phyloP scores from a whole-genome alignment of 2,329 filamentous ascomycete genomes.

The Clonostachys rhizophaga region DNA sequence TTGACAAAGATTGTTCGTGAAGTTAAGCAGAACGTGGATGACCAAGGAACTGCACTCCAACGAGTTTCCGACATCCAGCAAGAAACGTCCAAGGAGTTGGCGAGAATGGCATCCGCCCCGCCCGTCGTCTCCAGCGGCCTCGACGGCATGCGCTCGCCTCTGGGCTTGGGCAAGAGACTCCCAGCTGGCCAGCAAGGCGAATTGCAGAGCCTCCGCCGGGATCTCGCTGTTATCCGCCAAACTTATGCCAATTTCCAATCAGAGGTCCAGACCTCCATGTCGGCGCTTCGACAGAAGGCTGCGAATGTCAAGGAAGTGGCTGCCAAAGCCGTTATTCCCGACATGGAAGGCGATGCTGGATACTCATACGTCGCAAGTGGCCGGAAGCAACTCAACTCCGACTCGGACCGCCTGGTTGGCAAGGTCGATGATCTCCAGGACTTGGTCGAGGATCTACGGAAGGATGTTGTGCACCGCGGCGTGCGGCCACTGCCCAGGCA shows the following conservation, averaged over 20 bases:
- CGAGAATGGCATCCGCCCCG: conserved; percentile 46
- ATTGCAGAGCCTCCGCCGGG: conserved; percentile 76
- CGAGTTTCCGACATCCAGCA: conserved; percentile 87
- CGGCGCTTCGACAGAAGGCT: conserved; percentile 75
- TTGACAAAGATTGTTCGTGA: conserved; percentile 81
- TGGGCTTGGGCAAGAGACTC: conserved; percentile 33
- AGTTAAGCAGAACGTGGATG: conserved; percentile 77
- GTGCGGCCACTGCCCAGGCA: conserved; percentile 88
- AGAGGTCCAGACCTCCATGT: conserved; percentile 86
- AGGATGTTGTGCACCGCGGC: conserved; percentile 90
- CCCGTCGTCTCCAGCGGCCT: conserved; percentile 33
- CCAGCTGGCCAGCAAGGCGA: conserved; percentile 66
- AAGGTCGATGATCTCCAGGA: conserved; percentile 98
- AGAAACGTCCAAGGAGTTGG: conserved; percentile 83
- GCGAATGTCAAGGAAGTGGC: conserved; percentile 73
- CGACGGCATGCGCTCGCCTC: conserved; percentile 30
- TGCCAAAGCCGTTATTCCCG: conserved; percentile 64
- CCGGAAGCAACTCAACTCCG: conserved; percentile 79
- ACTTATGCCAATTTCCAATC: conserved; percentile 89
- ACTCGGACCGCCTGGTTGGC: conserved; percentile 85
- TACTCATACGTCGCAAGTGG: conserved; percentile 80
- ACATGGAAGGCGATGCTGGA: conserved; percentile 72
- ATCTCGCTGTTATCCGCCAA: conserved; percentile 87
- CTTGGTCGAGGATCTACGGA: conserved; percentile 90
- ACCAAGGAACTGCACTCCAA: conserved; percentile 77